Percentiles rank a stretch among this genome's conserved stretches.
These are phyloP conservation scores for Xylariales sp. DNA, from an alignment of 2,329 filamentous ascomycete genomes.

Conservation along the genomic window DNA sequence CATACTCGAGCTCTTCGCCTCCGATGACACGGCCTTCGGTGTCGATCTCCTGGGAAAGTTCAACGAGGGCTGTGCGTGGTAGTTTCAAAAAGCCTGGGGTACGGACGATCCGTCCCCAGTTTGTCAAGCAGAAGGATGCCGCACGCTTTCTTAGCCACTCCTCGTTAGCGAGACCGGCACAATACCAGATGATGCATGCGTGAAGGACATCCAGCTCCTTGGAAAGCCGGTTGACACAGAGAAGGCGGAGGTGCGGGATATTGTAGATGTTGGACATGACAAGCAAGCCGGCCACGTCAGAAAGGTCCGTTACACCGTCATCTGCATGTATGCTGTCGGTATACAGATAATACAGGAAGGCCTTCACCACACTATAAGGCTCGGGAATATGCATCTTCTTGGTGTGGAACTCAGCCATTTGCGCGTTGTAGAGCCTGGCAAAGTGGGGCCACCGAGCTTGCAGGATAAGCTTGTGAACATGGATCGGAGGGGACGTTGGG, in stretches of 20 bases:
- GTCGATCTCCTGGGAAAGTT: constrained; percentile 90
- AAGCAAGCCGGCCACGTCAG: constrained; percentile 86
- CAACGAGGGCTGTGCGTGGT: constrained; percentile 74
- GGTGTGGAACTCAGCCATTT: constrained; percentile 97
- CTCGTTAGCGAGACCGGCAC: constrained; percentile 82
- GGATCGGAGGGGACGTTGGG: constrained; percentile 74
- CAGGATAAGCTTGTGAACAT: constrained; percentile 92
- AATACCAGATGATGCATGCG: constrained; percentile 94
- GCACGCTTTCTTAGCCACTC: constrained; percentile 90
- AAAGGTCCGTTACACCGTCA: constrained; percentile 70
- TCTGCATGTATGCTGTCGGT: constrained; percentile 81
- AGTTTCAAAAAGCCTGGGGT: constrained; percentile 82
- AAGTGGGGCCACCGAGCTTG: constrained; percentile 97
- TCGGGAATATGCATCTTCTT: constrained; percentile 98
- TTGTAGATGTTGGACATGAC: constrained; percentile 99
- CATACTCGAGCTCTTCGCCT: constrained; percentile 72
- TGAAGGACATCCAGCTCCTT: constrained; percentile 92
- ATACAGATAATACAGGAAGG: constrained; percentile 94
- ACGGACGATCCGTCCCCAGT: constrained; percentile 92
- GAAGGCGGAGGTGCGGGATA: constrained; percentile 83
- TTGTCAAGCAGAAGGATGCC: constrained; percentile 80
- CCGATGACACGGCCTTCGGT: constrained; percentile 86
- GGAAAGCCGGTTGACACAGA: constrained; percentile 85
- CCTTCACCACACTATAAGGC: constrained; percentile 87
- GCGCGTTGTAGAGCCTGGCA: constrained; percentile 80